Base-by-base conservation (phyloP, 345 rosid species). In the Capsella bursapastoris region DNA sequence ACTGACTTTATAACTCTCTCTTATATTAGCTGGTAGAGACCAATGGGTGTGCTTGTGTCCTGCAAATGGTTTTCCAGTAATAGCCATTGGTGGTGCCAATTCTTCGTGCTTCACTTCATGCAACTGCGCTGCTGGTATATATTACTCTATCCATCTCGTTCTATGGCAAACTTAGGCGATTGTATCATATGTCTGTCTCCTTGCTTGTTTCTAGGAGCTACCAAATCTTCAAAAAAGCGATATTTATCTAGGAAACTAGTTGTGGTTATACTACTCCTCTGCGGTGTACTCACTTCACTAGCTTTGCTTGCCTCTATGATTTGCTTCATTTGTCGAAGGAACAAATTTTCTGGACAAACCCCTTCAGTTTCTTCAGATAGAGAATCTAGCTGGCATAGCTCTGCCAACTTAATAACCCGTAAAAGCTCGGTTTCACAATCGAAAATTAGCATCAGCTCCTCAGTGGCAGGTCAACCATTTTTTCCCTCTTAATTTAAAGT, bases 71-170 rank as follows among this genome's bases (percentile, higher is more conserved):
- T 86, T 91, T 69, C 99, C 99, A 5, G 84, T 79, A 80, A 81
- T 90, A 71, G 76, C 84, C 29, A 74, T 71, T 68, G 65, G 31
- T 12, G 79, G 56, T 80, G 84, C 78, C 27, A 81, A 82, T 50
- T 60, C 83, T 34, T 51, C 86, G 61, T 95, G 99, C 79, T 95
- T 95, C 82, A 82, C 83, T 4, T 80, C 92, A 53, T 91, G 99
- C 88, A 90, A 90, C 80, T 95, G 99, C 80, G 79, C 92, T 78
- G 82, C 96, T 18, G 98, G 98, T 94, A 85, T 58, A 8, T 34
- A 1, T 25, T 40, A 69, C 70, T 62, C 59, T 51, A 68, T 45
- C 40, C 41, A 55, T 32, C 16, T 32, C 14, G 2, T 66, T 44
- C 25, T 50, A n/a, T 35, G 18, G 27, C 18, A 43, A 50, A 16